Conservation (phyloP, 371 early-diverging fungal species). For the Lichtheimia hyalospora region DNA sequence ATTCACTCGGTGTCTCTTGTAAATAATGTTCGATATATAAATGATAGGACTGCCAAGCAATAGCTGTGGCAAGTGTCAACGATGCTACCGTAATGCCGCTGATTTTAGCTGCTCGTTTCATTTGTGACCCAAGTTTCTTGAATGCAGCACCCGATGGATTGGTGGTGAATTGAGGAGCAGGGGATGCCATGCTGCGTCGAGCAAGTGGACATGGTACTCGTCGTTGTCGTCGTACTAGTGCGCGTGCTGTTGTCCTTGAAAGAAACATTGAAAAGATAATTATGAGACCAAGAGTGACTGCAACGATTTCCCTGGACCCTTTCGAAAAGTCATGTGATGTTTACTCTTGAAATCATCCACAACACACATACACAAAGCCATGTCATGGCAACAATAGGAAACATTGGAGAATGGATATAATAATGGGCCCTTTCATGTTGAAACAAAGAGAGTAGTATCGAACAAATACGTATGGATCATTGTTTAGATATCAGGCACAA, state of each 20-base stretch:
- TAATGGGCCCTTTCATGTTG: no score
- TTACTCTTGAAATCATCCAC: no score
- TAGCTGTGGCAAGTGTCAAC: slow-evolving; percentile 21
- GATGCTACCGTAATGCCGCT: slow-evolving; percentile 33
- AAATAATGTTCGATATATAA: slow-evolving; percentile 47
- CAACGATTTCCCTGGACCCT: neutral
- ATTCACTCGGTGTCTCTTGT: slow-evolving; percentile 40
- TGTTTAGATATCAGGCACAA: no score
- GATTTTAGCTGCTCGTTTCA: slow-evolving; percentile 32
- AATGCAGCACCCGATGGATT: slow-evolving; percentile 37
- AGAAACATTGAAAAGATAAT: slow-evolving; percentile 1
- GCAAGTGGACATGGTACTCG: neutral
- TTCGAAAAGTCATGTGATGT: neutral
- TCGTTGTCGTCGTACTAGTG: neutral
- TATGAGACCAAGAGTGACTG: neutral
- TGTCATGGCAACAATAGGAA: no score
- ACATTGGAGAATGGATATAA: no score
- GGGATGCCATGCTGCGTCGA: neutral
- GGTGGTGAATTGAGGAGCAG: slow-evolving; percentile 16
- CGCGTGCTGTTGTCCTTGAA: slow-evolving; percentile 1
- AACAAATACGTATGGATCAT: no score
- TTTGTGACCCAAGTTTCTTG: slow-evolving; percentile 21
- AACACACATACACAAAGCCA: no score
- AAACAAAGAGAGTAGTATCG: no score
- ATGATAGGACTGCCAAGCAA: slow-evolving; percentile 48